Percentiles rank a stretch among this genome's conserved stretches.
These are phyloP conservation scores for Exophiala calicioides DNA, from an alignment of 2,329 filamentous ascomycete genomes.

Conservation along the genomic window DNA sequence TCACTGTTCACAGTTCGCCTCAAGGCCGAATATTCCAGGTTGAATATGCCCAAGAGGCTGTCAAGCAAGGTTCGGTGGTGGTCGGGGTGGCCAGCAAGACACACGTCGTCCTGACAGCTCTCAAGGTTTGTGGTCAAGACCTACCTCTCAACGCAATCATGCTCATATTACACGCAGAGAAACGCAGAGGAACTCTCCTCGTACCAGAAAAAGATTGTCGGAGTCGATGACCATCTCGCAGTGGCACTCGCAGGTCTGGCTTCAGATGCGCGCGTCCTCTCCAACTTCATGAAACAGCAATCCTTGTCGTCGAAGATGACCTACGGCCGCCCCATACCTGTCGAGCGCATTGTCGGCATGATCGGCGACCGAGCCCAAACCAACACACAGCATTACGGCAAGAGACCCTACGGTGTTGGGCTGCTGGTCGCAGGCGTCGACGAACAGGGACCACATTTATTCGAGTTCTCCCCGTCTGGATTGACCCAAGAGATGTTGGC, in stretches of 20 bases:
- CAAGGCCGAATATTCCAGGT: slow-evolving; percentile 99
- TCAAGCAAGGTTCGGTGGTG: slow-evolving; percentile 98
- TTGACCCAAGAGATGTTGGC: slow-evolving; percentile 97
- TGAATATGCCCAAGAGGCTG: slow-evolving; percentile 97
- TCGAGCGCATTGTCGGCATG: slow-evolving; percentile 84
- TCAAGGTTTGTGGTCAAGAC: slow-evolving; percentile 69
- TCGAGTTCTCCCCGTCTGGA: slow-evolving; percentile 95
- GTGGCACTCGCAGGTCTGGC: slow-evolving; percentile 95
- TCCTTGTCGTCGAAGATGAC: slow-evolving; percentile 93
- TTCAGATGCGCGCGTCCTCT: slow-evolving; percentile 96
- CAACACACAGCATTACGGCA: slow-evolving; percentile 97
- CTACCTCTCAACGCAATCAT: slow-evolving; percentile 20
- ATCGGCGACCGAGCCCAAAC: slow-evolving; percentile 96
- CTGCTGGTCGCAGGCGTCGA: slow-evolving; percentile 91
- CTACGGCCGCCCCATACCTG: slow-evolving; percentile 88
- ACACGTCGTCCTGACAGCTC: slow-evolving; percentile 89
- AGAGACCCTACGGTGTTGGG: slow-evolving; percentile 92
- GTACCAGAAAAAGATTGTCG: slow-evolving; percentile 99
- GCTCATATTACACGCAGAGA: slow-evolving; percentile 59
- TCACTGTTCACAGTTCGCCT: slow-evolving; percentile 69
- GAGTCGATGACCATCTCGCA: slow-evolving; percentile 91
- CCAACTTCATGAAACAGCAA: slow-evolving; percentile 99
- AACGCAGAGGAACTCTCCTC: slow-evolving; percentile 99
- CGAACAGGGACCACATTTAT: slow-evolving; percentile 89
- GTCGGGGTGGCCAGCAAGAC: slow-evolving; percentile 98